Percentiles rank a stretch among this genome's conserved stretches.
These are phyloP conservation scores for Ceratocystis diversiconidia DNA, from an alignment of 2,329 filamentous ascomycete species.

Conservation along the genomic window DNA sequence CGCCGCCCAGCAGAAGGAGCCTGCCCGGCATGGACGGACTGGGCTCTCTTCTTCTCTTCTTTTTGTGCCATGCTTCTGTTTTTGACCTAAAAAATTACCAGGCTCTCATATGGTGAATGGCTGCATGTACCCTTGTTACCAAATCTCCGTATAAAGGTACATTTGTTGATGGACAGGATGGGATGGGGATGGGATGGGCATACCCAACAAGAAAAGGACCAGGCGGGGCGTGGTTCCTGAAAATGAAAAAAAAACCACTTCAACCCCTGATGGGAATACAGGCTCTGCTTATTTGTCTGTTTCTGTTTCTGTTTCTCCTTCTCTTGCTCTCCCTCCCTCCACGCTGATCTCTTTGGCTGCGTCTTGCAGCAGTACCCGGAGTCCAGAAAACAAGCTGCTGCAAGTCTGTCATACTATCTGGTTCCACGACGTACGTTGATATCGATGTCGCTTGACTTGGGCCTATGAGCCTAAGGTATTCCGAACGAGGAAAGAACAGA, in stretches of 20 bases:
- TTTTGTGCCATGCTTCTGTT: background rate
- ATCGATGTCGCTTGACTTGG: background rate
- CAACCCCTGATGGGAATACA: conserved; percentile 5
- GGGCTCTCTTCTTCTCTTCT: background rate
- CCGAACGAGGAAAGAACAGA: no score
- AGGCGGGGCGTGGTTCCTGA: background rate
- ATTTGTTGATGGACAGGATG: background rate
- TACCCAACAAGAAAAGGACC: background rate
- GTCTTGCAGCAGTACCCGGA: no score
- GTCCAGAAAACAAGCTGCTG: background rate
- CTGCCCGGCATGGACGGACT: no score
- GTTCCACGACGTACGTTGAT: background rate
- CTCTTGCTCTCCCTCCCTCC: background rate
- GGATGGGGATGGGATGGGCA: background rate
- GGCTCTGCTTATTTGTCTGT: background rate
- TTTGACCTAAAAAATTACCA: background rate
- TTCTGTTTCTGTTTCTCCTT: background rate
- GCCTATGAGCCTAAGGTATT: no score
- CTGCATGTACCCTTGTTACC: background rate
- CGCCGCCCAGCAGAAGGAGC: no score
- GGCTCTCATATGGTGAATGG: background rate
- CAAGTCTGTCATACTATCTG: background rate
- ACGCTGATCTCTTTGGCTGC: no score
- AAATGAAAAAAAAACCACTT: background rate
- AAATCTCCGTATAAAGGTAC: conserved; percentile 5